Base-by-base conservation (phyloP, 2,329 filamentous ascomycete genomes). In the Cyanodermella asteris region DNA sequence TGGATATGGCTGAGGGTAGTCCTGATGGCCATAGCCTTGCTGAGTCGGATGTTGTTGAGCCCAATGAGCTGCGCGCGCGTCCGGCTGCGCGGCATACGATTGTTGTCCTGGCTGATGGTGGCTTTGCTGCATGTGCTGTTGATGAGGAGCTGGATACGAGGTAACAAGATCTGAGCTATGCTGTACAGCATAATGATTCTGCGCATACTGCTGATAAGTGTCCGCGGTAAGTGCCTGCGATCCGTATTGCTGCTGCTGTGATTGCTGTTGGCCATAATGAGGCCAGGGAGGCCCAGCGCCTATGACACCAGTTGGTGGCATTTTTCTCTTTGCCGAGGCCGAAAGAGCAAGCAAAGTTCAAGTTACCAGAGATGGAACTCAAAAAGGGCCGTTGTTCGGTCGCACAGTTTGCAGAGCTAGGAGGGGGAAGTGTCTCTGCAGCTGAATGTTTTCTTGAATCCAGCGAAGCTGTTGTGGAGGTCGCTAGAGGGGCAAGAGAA, bases 181-280 rank as follows among this genome's bases (percentile, higher is more conserved):
- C 14, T 26, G 20, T 14, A 20, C 24, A 14, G n/a, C 10, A 15
- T 20, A 15, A 14, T 23, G 25, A 11, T 22, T 13, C 10, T 31
- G 20, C 26, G 29, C 24, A 16, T 15, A 18, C 13, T 26, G 24
- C 20, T 27, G 28, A 22, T 25, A 21, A 14, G 27, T 27, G 9
- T 25, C 27, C 10, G 15, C 19, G n/a, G 20, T 18, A 15, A 22
- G 22, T 13, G 27, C 24, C 13, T 27, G 24, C 23, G 13, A 17
- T 16, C n/a, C 15, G 19, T 28, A 25, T 23, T 27, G 24, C 13
- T 20, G 14, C 7, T 24, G 26, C n/a, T 23, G 29, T 12, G 8
- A 14, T 9, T 26, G 23, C 10, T 25, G 23, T 13, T 7, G 5
- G 14, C 9, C 16, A 16, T 25, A 18, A 16, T 25, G 23, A 10